Evolutionary conservation across 2,329 filamentous ascomycete genomes (phyloP).

Genomic region (Trichoderma sp.): DNA sequence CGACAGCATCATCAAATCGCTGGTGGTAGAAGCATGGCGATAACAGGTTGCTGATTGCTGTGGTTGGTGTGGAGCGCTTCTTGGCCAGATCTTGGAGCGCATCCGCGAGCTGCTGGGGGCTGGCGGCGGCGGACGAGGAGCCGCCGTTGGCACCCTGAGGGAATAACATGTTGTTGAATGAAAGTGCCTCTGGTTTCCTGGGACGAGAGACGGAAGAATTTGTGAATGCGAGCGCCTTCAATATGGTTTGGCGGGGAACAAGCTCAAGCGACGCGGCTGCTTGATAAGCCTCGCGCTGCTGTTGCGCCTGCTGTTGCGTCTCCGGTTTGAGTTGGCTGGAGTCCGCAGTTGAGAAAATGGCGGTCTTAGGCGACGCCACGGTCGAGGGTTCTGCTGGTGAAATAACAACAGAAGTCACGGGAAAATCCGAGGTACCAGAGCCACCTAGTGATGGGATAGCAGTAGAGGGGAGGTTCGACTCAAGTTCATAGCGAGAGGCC

Average conservation of each 20-base stretch:
- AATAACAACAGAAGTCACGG: slow-evolving; percentile 29
- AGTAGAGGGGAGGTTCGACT: slow-evolving; percentile 32
- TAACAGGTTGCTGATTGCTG: slow-evolving; percentile 67
- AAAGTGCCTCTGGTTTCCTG: slow-evolving; percentile 65
- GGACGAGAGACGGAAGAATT: slow-evolving; percentile 45
- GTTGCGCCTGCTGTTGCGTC: slow-evolving; percentile 2
- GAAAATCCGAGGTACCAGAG: slow-evolving; percentile 18
- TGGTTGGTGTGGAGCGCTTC: slow-evolving; percentile 42
- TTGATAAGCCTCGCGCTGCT: slow-evolving; percentile 46
- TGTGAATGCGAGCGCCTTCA: slow-evolving; percentile 75
- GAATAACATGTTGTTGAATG: slow-evolving; percentile 58
- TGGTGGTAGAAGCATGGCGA: slow-evolving; percentile 98
- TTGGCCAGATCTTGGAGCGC: slow-evolving; percentile 59
- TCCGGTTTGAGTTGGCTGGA: neutral
- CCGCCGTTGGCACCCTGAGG: slow-evolving; percentile 14
- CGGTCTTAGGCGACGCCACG: neutral
- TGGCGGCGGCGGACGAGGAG: slow-evolving; percentile 36
- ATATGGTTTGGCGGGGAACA: slow-evolving; percentile 77
- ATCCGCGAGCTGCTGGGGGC: slow-evolving; percentile 64
- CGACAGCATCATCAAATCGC: slow-evolving; percentile 92
- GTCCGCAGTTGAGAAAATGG: slow-evolving; percentile 5
- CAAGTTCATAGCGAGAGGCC: slow-evolving; percentile 31
- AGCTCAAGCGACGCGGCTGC: slow-evolving; percentile 61
- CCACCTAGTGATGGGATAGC: slow-evolving; percentile 38
- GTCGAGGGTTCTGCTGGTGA: slow-evolving; percentile 25